These are phyloP conservation scores for Neurospora tetrasperma DNA, from an alignment of 495 filamentous ascomycete species.

Conservation along the genomic window DNA sequence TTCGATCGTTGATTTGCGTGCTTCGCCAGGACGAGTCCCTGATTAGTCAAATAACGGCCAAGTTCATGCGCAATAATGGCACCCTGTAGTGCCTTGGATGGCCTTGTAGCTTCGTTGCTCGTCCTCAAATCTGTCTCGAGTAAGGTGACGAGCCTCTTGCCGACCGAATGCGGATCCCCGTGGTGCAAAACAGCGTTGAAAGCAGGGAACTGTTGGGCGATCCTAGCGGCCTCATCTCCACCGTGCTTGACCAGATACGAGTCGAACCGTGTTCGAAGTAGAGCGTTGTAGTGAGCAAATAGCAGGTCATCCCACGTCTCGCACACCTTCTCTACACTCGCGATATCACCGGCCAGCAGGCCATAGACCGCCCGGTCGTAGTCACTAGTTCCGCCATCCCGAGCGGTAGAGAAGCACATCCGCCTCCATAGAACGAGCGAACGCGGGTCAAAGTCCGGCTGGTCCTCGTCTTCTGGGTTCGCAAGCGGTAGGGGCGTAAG, in stretches of 20 bases:
- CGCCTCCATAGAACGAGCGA: conserved; percentile 63
- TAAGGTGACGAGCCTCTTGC: conserved; percentile 38
- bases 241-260: conserved; percentile 42
- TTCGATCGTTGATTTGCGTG: conserved; percentile 37
- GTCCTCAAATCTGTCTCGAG: conserved; percentile 39
- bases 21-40: conserved; percentile 46
- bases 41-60: conserved; percentile 43
- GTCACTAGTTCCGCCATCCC: conserved; percentile 53
- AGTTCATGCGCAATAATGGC: conserved; percentile 51
- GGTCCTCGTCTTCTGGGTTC: conserved; percentile 27
- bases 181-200: conserved; percentile 43
- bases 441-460: conserved; percentile 30
- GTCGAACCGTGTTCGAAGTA: conserved; percentile 63
- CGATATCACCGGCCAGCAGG: conserved; percentile 70
- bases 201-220: conserved; percentile 34
- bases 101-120: conserved; percentile 38
- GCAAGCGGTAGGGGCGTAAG: conserved; percentile 47
- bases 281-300: conserved; percentile 79
- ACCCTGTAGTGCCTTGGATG: conserved; percentile 56
- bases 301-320: conserved; percentile 79
- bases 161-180: conserved; percentile 39
- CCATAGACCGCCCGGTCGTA: conserved; percentile 88
- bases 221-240: conserved; percentile 26
- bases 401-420: conserved; percentile 69
- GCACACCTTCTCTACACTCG: conserved; percentile 66